Evolutionary conservation across 2,329 filamentous ascomycete species (phyloP), one percentile per base, ranked within the genome.

Genomic region (Colletotrichum sojae): DNA sequence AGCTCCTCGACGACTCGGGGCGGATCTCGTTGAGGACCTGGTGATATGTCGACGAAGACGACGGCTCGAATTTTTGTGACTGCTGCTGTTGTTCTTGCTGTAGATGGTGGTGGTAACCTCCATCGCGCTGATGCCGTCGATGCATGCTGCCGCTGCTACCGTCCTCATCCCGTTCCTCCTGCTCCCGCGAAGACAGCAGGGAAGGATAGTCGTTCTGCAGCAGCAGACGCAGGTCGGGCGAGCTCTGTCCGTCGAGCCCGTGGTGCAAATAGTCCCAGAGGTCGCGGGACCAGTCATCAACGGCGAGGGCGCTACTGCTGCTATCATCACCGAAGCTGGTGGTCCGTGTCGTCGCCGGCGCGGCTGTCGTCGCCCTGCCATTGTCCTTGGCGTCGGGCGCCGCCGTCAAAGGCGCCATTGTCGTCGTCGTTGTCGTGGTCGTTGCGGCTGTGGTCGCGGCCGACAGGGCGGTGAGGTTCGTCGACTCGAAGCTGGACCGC

Each of bases 251-350:
- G 61, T 69, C 66, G 61, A 69, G 49, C n/a, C 61, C 66, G 45
- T 69, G 61, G 25, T 69, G 66, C 60, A 69, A 49, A 51, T 69
- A 69, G 66, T 69, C 25, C 66, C 61, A 69, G 39, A 69, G 66
- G 15, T 49, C 66, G 54, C 58, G 61, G 16, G 54, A 60, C 61
- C 66, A 27, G 48, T 69, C 66, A 18, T 36, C 31, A 10, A 36
- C 31, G 31, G 10, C 31, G 31, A 36, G 10, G 31, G 31, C 31
- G 31, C 31, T 36, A 36, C 31, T 36, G 9, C 20, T 61, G 66
- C 66, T 43, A 65, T 65, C 66, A 27, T 59, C 66, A 43, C 66
- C 22, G 22, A 25, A 25, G 22, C 22, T 25, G 22, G 22, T 69
- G 62, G 61, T 36, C 43, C 66, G 51, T 10, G 40, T 48, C 27